Base-by-base conservation (phyloP, 768 basidiomycete genomes). In the Russula olivacea region DNA sequence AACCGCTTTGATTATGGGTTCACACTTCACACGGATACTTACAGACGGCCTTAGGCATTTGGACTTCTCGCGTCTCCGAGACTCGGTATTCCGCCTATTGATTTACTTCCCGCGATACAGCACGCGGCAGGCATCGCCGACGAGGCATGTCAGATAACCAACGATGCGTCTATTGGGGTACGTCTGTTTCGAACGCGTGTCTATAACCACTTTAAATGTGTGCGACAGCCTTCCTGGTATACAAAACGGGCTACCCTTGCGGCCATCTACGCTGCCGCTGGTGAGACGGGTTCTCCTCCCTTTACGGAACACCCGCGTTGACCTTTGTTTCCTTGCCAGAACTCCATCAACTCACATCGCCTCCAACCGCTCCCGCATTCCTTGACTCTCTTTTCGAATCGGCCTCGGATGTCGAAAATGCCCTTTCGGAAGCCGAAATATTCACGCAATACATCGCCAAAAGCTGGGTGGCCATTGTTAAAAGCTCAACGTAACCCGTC, bases 311-410 rank as follows among this genome's bases (percentile, higher is more conserved):
- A 3, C 36, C 17, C 15, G 6, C 4, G 17, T 14, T 55, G 41
- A 53, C 47, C n/a, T 30, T 10, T 7, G 3, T 5, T 17, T 45
- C 45, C 49, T 54, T 11, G n/a, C 28, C 59, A 32, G 91, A 93
- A 74, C 76, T 93, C 17, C 91, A 92, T 69, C 91, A 93, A 70
- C 70, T 93, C n/a, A 80, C 83, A 0, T 93, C 91, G 1, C 88
- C 91, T 4, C 69, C 75, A 14, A 89, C 89, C 2, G 83, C 88
- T 0, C 74, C 76, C 32, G 73, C 76, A 3, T 91, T 93, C 76
- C 77, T 93, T 15, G 84, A 87, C 51, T 74, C 79, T 9, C 80
- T 91, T 7, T 77, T 93, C 15, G 76, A 79, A 11, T 73, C 78
- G 3, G 80, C 83, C 3, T 72, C 76, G 2, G 66, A 73, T 1